These are phyloP conservation scores for Verbena officinalis DNA, from an alignment of 257 asterid species.

Conservation along the genomic window DNA sequence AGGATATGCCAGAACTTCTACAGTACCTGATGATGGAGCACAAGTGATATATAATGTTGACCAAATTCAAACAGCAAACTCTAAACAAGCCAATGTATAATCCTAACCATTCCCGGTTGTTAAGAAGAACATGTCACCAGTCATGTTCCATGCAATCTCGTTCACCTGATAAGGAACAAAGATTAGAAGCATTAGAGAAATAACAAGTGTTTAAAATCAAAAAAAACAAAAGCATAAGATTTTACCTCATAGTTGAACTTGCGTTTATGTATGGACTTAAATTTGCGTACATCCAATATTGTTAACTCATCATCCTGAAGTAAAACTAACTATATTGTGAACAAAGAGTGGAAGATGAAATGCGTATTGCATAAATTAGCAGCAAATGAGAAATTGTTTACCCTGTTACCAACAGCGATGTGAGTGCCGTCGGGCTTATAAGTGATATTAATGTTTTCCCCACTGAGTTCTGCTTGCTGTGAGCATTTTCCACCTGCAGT, in stretches of 20 bases:
- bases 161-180: slow-evolving; percentile 64
- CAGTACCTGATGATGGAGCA: slow-evolving; percentile 63
- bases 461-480: slow-evolving; percentile 94
- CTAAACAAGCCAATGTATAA: slow-evolving; percentile 22
- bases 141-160: slow-evolving; percentile 65
- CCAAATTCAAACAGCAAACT: slow-evolving; percentile 10
- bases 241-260: slow-evolving; percentile 94
- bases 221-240: slow-evolving; percentile 4
- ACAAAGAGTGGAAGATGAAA: neutral
- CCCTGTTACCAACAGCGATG: slow-evolving; percentile 98
- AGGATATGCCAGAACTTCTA: slow-evolving; percentile 93
- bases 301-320: slow-evolving; percentile 93
- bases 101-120: slow-evolving; percentile 95
- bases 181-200: slow-evolving; percentile 22
- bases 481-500: slow-evolving; percentile 92
- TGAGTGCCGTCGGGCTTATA: slow-evolving; percentile 97
- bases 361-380: neutral
- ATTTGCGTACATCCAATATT: slow-evolving; percentile 94
- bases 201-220: slow-evolving; percentile 3
- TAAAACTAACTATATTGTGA: slow-evolving; percentile 22
- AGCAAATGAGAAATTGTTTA: slow-evolving; percentile 30
- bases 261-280: slow-evolving; percentile 90
- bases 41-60: slow-evolving; percentile 12
- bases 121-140: slow-evolving; percentile 88
- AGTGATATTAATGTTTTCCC: slow-evolving; percentile 96